Evolutionary conservation across 148 eudicot species (phyloP).

Genomic region (Amaranthus palmeri): DNA sequence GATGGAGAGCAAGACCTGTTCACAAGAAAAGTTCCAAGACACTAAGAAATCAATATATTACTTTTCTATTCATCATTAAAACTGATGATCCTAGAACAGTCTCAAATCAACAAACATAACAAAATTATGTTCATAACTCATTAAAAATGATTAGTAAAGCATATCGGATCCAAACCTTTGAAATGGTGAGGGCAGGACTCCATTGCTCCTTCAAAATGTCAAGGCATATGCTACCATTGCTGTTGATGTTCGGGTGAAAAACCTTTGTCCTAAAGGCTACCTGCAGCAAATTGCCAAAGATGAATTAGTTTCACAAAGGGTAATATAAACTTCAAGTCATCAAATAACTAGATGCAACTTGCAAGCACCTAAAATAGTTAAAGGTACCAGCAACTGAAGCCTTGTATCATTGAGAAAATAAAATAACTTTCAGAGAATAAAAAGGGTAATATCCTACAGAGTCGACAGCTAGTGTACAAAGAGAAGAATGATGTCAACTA

Average conservation of each 20-base stretch:
- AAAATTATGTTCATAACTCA: no score
- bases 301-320: not conserved
- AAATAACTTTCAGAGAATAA: not conserved
- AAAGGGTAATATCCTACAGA: not conserved
- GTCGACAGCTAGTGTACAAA: not conserved
- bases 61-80: no score
- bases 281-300: constrained; percentile 30
- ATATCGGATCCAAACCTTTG: constrained; percentile 31
- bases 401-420: not conserved
- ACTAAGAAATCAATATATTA: no score
- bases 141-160: not conserved
- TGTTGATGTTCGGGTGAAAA: constrained; percentile 42
- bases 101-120: not conserved
- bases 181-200: constrained; percentile 45
- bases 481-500: not conserved
- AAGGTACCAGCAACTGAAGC: not conserved
- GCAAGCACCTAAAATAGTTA: not conserved
- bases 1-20: constrained; percentile 80
- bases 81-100: not conserved
- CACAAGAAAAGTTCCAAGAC: not conserved
- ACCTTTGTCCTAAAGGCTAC: constrained; percentile 53
- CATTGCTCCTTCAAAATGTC: constrained; percentile 50
- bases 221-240: constrained; percentile 46
- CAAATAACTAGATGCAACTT: not conserved
- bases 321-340: not conserved